phyloP scores from a whole-genome alignment of 148 eudicot genomes.

The Amaranthus cruentus region DNA sequence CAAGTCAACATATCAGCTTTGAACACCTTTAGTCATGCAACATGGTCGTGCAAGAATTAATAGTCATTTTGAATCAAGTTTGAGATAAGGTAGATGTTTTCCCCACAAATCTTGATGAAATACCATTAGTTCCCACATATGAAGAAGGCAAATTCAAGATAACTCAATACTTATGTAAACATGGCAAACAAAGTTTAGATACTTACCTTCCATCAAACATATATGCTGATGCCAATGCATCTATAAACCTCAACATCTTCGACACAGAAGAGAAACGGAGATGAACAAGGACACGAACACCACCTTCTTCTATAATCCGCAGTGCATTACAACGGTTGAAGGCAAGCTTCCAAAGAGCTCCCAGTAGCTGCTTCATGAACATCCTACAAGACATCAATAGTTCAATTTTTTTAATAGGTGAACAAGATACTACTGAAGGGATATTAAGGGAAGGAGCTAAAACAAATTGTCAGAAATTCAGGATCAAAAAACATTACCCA shows the following conservation, averaged over 20 bases:
- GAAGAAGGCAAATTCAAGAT: background rate
- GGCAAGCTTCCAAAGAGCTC: conserved; percentile 98
- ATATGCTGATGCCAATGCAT: conserved; percentile 87
- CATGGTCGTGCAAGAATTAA: background rate
- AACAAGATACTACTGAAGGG: too few relatives aligned
- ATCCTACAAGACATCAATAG: conserved; percentile 43
- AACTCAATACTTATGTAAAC: background rate
- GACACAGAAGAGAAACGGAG: conserved; percentile 83
- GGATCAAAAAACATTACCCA: too few relatives aligned
- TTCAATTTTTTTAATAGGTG: background rate
- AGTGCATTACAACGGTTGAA: conserved; percentile 87
- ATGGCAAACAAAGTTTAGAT: background rate
- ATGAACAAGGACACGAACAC: conserved; percentile 79
- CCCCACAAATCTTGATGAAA: background rate
- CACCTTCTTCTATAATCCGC: conserved; percentile 90
- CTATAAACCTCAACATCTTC: conserved; percentile 97
- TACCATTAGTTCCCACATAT: background rate
- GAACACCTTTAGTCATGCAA: too few relatives aligned
- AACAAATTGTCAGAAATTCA: too few relatives aligned
- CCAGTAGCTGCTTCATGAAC: conserved; percentile 99
- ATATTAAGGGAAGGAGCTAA: too few relatives aligned
- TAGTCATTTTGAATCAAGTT: background rate
- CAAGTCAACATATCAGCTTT: too few relatives aligned
- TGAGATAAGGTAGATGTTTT: background rate
- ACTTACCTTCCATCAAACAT: conserved; percentile 94